Conservation (phyloP, 768 basidiomycete species). For the Boletus edulis region DNA sequence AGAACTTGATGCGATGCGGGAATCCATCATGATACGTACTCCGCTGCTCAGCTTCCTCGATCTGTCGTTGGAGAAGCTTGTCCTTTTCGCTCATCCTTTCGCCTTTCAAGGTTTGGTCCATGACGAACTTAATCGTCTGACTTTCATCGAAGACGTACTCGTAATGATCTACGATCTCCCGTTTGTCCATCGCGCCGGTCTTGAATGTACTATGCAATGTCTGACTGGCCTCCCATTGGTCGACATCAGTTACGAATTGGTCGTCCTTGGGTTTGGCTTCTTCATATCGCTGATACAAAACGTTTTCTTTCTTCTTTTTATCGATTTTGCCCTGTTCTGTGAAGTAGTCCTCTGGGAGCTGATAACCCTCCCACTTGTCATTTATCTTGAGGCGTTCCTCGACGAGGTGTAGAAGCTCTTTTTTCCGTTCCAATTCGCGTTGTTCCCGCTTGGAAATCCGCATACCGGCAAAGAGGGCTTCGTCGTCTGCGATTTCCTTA, state of each 20-base stretch:
- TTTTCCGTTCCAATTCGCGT: constrained; percentile 83
- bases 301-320: constrained; percentile 92
- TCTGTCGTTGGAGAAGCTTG: constrained; percentile 78
- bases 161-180: constrained; percentile 77
- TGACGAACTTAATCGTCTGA: constrained; percentile 93
- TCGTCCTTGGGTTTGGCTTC: constrained; percentile 90
- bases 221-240: constrained; percentile 96
- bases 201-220: constrained; percentile 86
- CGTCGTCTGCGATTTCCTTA: constrained; percentile 93
- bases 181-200: constrained; percentile 90
- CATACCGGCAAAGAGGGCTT: constrained; percentile 88
- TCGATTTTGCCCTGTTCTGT: constrained; percentile 99
- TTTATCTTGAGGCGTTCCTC: constrained; percentile 93
- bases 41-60: constrained; percentile 88
- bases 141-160: constrained; percentile 99
- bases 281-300: constrained; percentile 91
- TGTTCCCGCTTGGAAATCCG: constrained; percentile 82
- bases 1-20: neutral
- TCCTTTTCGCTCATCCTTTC: constrained; percentile 81
- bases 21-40: constrained; percentile 46
- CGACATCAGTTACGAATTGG: constrained; percentile 94
- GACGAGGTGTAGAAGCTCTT: constrained; percentile 85
- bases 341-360: constrained; percentile 95
- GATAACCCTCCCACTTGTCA: constrained; percentile 95
- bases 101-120: constrained; percentile 74